Conservation (phyloP, 179 eudicot species). For the Silene noctiflora region DNA sequence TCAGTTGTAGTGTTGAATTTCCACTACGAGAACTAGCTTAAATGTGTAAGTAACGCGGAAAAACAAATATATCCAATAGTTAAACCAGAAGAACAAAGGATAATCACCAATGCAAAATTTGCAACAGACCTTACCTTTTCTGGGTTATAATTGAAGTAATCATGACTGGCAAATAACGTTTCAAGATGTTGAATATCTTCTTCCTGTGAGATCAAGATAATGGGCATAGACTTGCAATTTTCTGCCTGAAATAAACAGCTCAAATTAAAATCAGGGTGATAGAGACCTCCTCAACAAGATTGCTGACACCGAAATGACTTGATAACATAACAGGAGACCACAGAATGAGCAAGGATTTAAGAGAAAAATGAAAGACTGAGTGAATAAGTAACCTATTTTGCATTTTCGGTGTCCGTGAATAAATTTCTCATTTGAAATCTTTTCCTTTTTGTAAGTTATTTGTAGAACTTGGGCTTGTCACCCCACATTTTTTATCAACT, state of each 20-base stretch:
- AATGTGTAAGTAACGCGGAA: not conserved
- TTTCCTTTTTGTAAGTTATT: no score
- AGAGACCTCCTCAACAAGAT: not conserved
- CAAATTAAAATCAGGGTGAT: slow-evolving; percentile 5
- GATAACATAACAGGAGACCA: no score
- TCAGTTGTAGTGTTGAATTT: not conserved
- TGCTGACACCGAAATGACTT: not conserved
- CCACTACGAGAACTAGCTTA: not conserved
- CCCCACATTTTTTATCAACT: no score
- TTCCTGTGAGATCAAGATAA: slow-evolving; percentile 47
- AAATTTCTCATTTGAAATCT: no score
- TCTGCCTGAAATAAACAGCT: slow-evolving; percentile 52
- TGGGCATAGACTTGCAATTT: slow-evolving; percentile 49
- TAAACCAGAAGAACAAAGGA: not conserved
- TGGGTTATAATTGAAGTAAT: slow-evolving; percentile 53
- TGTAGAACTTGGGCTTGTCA: no score
- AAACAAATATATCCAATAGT: not conserved
- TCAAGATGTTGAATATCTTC: slow-evolving; percentile 38
- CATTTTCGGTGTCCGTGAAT: no score
- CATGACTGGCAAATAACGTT: slow-evolving; percentile 47
- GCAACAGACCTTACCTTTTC: slow-evolving; percentile 54
- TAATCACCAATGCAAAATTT: not conserved
- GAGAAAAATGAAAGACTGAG: no score
- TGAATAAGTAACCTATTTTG: no score
- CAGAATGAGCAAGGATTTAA: no score